Percentiles rank a stretch among this genome's conserved stretches.
phyloP scores from a whole-genome alignment of 1,139 yeast genomes.

The Pichia sp. region DNA sequence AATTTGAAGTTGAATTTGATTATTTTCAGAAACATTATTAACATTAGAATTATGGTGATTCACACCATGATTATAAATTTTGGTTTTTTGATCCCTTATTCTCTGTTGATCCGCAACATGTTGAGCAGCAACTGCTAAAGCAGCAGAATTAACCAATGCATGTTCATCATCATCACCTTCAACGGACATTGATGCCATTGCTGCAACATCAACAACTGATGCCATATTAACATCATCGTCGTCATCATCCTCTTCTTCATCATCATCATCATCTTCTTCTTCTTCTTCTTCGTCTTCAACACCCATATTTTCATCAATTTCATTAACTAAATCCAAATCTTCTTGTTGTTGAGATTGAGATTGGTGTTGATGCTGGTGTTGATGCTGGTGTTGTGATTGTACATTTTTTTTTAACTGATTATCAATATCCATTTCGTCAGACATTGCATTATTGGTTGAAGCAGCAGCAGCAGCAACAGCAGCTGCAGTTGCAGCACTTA shows the following conservation, averaged over 20 bases:
- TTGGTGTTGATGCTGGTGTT: background rate
- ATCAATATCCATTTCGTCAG: constrained; percentile 3
- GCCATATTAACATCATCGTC: constrained; percentile 14
- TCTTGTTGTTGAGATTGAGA: background rate
- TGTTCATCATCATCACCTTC: constrained; percentile 15
- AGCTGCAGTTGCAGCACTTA: background rate
- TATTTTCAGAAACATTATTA: background rate
- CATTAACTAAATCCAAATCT: background rate
- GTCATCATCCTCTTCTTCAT: constrained; percentile 13
- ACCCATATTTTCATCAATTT: constrained; percentile 1
- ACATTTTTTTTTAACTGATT: background rate
- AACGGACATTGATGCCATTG: constrained; percentile 17
- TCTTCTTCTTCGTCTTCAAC: constrained; percentile 14
- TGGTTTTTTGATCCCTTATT: constrained; percentile 6
- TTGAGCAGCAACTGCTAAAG: constrained; percentile 18
- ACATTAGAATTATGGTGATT: background rate
- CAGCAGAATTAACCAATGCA: constrained; percentile 15
- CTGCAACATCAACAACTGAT: constrained; percentile 15
- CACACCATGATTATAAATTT: background rate
- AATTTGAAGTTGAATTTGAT: background rate
- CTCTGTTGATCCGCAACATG: constrained; percentile 15
- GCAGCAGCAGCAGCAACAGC: background rate
- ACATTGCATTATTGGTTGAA: background rate
- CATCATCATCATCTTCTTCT: constrained; percentile 12
- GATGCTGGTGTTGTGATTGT: background rate